A percentile compares a stretch with the other conserved stretches of the same genome.
Conservation (phyloP, 192 early-diverging fungal species). For the Coemansia sp. region DNA sequence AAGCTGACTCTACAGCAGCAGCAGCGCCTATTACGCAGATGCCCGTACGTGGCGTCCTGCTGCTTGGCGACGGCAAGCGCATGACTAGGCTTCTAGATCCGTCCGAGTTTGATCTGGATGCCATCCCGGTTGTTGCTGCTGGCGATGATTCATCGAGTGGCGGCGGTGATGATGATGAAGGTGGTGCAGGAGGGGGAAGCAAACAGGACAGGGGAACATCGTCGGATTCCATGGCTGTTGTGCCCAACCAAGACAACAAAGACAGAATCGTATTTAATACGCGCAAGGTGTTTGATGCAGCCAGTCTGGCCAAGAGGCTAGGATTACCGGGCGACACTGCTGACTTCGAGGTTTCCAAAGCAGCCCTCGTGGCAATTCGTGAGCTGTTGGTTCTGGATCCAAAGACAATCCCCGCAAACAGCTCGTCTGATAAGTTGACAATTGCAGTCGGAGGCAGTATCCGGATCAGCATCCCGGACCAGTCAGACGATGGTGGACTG, state of each 20-base stretch:
- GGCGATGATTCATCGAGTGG: neutral
- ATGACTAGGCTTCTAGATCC: constrained; percentile 39
- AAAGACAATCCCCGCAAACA: constrained; percentile 3
- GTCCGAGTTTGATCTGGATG: constrained; percentile 45
- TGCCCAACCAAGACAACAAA: neutral
- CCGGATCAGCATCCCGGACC: constrained; percentile 10
- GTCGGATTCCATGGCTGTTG: neutral
- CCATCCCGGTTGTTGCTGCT: constrained; percentile 11
- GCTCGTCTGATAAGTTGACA: neutral
- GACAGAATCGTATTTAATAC: constrained; percentile 32
- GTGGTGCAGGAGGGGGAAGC: neutral
- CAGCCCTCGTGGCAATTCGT: constrained; percentile 19
- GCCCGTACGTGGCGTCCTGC: constrained; percentile 44
- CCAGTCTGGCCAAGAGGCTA: constrained; percentile 23
- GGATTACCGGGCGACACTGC: neutral
- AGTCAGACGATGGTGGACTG: constrained; percentile 11
- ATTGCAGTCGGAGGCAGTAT: constrained; percentile 20
- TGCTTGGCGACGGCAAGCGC: constrained; percentile 37
- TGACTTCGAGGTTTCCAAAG: constrained; percentile 5
- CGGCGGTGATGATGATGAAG: too few relatives aligned
- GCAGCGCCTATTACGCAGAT: constrained; percentile 33
- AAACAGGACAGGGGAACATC: neutral
- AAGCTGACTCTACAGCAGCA: neutral
- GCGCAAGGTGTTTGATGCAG: constrained; percentile 30
- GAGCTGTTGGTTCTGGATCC: constrained; percentile 31